Percentiles rank a stretch among this genome's conserved stretches.
Evolutionary conservation across 202 grass and related monocot species (phyloP).

Genomic region (Brachypodium distachyon): DNA sequence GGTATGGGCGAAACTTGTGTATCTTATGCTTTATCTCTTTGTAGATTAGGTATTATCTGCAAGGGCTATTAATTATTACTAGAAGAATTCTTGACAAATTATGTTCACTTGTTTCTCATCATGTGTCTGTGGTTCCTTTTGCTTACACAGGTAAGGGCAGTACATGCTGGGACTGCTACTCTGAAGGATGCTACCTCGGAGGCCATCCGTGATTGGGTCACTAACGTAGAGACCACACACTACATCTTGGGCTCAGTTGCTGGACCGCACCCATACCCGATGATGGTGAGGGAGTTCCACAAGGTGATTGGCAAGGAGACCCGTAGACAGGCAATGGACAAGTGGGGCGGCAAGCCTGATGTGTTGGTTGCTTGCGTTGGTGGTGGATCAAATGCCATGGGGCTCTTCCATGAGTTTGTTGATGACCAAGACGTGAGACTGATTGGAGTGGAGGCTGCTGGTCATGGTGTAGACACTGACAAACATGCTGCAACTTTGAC

Average conservation of each 20-base stretch:
- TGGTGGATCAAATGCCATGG: slow-evolving; percentile 97
- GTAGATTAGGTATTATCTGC: too few species aligned
- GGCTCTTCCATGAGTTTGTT: slow-evolving; percentile 93
- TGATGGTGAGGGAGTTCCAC: slow-evolving; percentile 99
- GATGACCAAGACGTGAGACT: slow-evolving; percentile 77
- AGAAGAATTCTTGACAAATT: not conserved
- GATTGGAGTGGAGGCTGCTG: slow-evolving; percentile 92
- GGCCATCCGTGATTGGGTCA: slow-evolving; percentile 97
- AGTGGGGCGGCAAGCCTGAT: slow-evolving; percentile 87
- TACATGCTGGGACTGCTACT: slow-evolving; percentile 85
- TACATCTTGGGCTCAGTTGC: slow-evolving; percentile 95
- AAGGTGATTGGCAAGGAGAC: slow-evolving; percentile 90
- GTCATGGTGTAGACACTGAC: slow-evolving; percentile 72
- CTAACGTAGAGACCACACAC: slow-evolving; percentile 86
- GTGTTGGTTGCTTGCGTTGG: slow-evolving; percentile 92
- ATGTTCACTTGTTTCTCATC: not conserved
- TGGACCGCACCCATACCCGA: slow-evolving; percentile 92
- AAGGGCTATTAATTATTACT: too few species aligned
- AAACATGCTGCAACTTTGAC: slow-evolving; percentile 93
- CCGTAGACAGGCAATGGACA: slow-evolving; percentile 76
- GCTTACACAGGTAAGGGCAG: slow-evolving; percentile 60
- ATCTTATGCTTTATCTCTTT: not conserved
- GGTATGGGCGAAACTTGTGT: slow-evolving; percentile 25
- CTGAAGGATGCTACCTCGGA: slow-evolving; percentile 94
- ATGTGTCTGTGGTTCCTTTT: not conserved